These are phyloP conservation scores for Kodamaea leandrae DNA, from an alignment of 805 yeast genomes.

Conservation along the genomic window DNA sequence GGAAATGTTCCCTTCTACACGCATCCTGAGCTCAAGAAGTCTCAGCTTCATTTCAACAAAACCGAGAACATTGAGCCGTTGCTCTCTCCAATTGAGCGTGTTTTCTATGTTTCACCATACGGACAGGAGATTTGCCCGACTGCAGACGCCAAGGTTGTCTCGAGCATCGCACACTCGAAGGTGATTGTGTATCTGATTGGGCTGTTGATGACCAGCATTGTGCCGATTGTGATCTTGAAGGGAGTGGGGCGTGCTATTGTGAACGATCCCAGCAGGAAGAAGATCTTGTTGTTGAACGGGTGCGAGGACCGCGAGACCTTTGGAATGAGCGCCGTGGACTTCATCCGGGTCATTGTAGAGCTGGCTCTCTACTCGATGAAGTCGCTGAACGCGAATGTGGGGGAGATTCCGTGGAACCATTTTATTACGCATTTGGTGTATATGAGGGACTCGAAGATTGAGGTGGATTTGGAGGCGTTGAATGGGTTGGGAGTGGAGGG, in stretches of 20 bases:
- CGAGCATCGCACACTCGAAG: slow-evolving; percentile 49
- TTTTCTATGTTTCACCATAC: slow-evolving; percentile 80
- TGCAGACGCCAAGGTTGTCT: slow-evolving; percentile 61
- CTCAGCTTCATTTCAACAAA: slow-evolving; percentile 74
- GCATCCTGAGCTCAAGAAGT: slow-evolving; percentile 71
- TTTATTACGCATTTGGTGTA: slow-evolving; percentile 66
- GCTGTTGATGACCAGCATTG: slow-evolving; percentile 79
- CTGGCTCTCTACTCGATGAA: slow-evolving; percentile 52
- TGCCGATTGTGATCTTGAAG: slow-evolving; percentile 72
- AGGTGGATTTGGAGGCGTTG: slow-evolving; percentile 44
- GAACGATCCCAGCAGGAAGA: slow-evolving; percentile 29
- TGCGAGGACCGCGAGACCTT: slow-evolving; percentile 75
- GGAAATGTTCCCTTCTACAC: slow-evolving; percentile 69
- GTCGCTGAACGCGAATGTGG: slow-evolving; percentile 9
- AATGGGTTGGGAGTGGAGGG: slow-evolving; percentile 45
- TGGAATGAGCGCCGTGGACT: slow-evolving; percentile 60
- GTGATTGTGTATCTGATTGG: slow-evolving; percentile 78
- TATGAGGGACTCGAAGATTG: slow-evolving; percentile 48
- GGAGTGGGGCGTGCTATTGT: slow-evolving; percentile 69
- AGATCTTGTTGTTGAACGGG: slow-evolving; percentile 71
- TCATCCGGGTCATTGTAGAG: slow-evolving; percentile 51
- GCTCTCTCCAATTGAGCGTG: slow-evolving; percentile 68
- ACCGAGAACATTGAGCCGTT: slow-evolving; percentile 54
- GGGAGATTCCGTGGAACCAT: slow-evolving; percentile 34
- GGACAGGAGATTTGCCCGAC: slow-evolving; percentile 82